These are phyloP conservation scores for Nicotiana rustica DNA, from an alignment of 305 asterid species.

Conservation along the genomic window DNA sequence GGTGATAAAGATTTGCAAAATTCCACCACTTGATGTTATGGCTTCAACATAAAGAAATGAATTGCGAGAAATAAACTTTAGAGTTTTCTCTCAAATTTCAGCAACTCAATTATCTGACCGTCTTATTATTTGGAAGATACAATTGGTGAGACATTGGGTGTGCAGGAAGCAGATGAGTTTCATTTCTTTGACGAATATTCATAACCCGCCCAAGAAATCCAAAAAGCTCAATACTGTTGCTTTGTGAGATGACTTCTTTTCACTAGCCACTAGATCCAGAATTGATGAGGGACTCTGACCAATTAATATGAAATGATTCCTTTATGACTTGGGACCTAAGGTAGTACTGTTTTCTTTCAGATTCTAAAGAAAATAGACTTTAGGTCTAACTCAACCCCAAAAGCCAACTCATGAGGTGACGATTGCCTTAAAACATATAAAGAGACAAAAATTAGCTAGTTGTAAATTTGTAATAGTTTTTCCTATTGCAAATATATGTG, in stretches of 20 bases:
- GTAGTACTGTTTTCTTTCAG: too few species aligned
- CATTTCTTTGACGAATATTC: background rate
- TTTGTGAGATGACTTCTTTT: background rate
- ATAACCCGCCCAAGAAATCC: background rate
- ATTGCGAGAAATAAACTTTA: background rate
- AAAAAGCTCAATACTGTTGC: background rate
- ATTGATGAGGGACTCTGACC: background rate
- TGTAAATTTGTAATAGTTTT: background rate
- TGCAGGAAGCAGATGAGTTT: background rate
- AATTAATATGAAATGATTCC: background rate
- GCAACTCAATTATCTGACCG: background rate
- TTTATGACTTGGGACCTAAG: background rate
- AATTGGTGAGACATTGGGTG: background rate
- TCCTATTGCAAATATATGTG: background rate
- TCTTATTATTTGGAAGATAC: background rate
- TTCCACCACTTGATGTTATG: constrained; percentile 5
- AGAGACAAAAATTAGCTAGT: background rate
- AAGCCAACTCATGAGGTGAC: background rate
- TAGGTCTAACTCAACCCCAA: background rate
- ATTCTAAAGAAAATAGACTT: too few species aligned
- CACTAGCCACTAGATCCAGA: too few species aligned
- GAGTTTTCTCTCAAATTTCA: background rate
- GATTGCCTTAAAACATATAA: background rate
- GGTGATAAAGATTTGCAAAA: background rate
- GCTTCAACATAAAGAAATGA: constrained; percentile 20